Base-by-base conservation (phyloP, 78 protist genomes). In the Capsaspora owczarzaki region DNA sequence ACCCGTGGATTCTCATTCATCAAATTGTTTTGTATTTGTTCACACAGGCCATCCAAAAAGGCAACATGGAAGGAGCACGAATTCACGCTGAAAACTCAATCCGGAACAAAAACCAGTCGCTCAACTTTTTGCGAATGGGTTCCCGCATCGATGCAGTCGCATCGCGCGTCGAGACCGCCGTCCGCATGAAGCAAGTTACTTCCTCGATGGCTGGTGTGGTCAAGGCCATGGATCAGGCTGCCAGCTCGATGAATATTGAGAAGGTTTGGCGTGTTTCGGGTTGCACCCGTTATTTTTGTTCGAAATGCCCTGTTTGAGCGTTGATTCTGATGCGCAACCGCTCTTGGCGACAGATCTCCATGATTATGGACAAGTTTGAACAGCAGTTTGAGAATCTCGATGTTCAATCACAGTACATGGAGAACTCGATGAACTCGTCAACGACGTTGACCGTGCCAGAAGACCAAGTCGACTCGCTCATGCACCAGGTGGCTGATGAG, bases 71-170 rank as follows among this genome's bases (percentile, higher is more conserved):
- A 14, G 95, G 95, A 12, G 98, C 98, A 0, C 86, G 96, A 22
- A 96, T 95, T 31, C 92, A 93, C 76, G 97, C 98, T 27, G 96
- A 96, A 80, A 96, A 95, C 76, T 93, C 97, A 22, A 96, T 96
- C 61, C 82, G 98, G 12, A 86, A 93, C 47, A 90, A 95, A 89
- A 91, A 89, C 49, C 93, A 94, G 72, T 27, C 89, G 14, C 68
- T 92, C 47, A 96, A 95, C 78, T 92, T 89, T 41, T 76, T 95
- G 56, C 44, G 94, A 16, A 90, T 96, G 76, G 40, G 93, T 35
- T 63, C 90, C 0, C 82, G 98, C 25, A 27, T 96, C n/a, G 98
- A 96, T 46, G 98, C 97, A 22, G 97, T 95, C 10, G 94, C 98
- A 22, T 74, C 91, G n/a, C 84, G 97, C 31, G 80, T 96, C 0